Base-by-base conservation (phyloP, 2,329 filamentous ascomycete genomes). In the Macrophomina pseudophaseolina region DNA sequence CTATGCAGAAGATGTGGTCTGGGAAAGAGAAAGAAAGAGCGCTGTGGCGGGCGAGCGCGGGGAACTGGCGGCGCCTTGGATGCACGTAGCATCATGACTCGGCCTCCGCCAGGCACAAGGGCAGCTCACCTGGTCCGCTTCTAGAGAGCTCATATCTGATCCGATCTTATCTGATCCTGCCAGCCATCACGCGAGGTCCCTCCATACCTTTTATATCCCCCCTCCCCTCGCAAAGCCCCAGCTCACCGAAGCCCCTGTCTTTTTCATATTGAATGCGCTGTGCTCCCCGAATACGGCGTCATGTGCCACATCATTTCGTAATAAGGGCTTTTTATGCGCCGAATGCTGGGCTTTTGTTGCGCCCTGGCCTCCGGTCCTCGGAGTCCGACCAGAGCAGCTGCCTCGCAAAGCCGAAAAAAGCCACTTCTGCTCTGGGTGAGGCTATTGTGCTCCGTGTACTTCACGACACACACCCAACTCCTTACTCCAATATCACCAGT, bases 41-140 rank as follows among this genome's bases (percentile, higher is more conserved):
- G 62, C 48, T 59, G 54, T 38, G 42, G 54, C 18, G 30, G 54
- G 40, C 11, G 5, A 5, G 32, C 18, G 35, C 33, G 33, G 60
- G 51, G 60, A 42, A 53, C 23, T 32, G 12, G 42, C 33, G 42
- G 48, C 48, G 51, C 18, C 14, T 32, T 42, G 35, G 33, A 30
- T 44, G 53, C 32, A 23, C 48, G 54, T 23, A 46, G 60, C 60
- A 64, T 64, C 60, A 64, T 64, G 60, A 64, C 60, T 64, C 60
- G 60, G 49, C 42, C 40, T 14, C 18, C 6, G 56, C 28, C 56
- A 46, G 56, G 40, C 56, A 48, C 28, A 40, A 18, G 33, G 44
- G 38, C 30, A 28, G 58, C 58, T 62, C 58, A 62, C 58, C 58
- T 62, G 33, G 42, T 42, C 54, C 38, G 54, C 38, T 38, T 38